Base-by-base conservation (phyloP, 495 filamentous ascomycete species). In the Penicillium samsonianum region DNA sequence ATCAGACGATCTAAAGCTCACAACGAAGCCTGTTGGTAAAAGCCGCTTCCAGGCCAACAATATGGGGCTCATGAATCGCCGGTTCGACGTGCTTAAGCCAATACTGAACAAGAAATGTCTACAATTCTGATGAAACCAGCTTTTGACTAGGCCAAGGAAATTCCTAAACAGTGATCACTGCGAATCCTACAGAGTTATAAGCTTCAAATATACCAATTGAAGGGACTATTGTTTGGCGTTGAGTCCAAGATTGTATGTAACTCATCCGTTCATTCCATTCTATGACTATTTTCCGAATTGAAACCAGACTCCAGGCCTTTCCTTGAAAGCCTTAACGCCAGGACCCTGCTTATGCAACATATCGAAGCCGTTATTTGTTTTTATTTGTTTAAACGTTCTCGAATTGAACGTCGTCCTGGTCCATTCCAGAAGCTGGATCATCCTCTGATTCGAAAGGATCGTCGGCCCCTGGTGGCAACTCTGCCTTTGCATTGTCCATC, bases 361-460 rank as follows among this genome's bases (percentile, higher is more conserved):
- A 50, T 31, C 26, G 33, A 23, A 43, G 11, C 17, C 45, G 5
- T 48, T 25, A 35, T 31, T n/a, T 56, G 19, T 41, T 14, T 8
- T 7, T 44, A 44, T 28, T 31, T 49, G 25, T 47, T 65, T 63
- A 68, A 37, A 90, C 83, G 69, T 91, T 89, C 67, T 91, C 89
- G 79, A 92, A 91, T 67, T 90, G 84, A 23, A 84, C 69, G 51
- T 89, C 82, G 28, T 89, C 88, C n/a, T 88, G 83, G 58, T 87
- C 87, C 46, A 79, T 71, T 23, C 77, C 80, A 20, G 74, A 75
- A 20, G 69, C 70, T 14, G 67, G 74, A 38, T 75, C 76, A 26
- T 73, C 78, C 45, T 81, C 80, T 14, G 68, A 77, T 8, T 82
- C 78, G 31, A 72, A 70, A 50, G 67, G 67, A 45, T 73, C 73